These are phyloP conservation scores for Eucalyptus leucophloia DNA, from an alignment of 345 rosid species.

Conservation along the genomic window DNA sequence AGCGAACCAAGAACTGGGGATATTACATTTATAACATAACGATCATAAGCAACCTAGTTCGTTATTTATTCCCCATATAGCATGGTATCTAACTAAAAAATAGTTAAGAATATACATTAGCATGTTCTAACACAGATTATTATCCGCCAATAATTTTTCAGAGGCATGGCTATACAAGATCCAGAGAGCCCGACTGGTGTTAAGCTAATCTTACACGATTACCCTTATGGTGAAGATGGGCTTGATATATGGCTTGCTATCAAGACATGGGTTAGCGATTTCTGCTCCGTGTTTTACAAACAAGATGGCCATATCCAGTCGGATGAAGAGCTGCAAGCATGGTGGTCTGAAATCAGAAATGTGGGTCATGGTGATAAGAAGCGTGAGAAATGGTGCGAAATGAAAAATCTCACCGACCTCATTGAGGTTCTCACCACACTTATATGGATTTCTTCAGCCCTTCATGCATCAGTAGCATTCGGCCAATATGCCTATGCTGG, in stretches of 20 bases:
- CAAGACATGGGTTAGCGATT: constrained; percentile 36
- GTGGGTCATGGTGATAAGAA: constrained; percentile 42
- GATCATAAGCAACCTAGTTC: neutral
- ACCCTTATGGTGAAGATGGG: constrained; percentile 56
- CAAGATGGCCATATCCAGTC: constrained; percentile 20
- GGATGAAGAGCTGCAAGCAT: constrained; percentile 45
- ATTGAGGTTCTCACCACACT: constrained; percentile 33
- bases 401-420: constrained; percentile 18
- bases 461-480: constrained; percentile 45
- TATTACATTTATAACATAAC: neutral
- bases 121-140: neutral
- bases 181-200: constrained; percentile 20
- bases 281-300: constrained; percentile 36
- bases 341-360: constrained; percentile 52
- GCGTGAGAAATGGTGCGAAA: constrained; percentile 26
- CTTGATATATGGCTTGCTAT: constrained; percentile 49
- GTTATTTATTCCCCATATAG: neutral
- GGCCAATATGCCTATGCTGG: constrained; percentile 52
- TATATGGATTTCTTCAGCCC: constrained; percentile 50
- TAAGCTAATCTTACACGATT: constrained; percentile 34
- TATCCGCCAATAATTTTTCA: constrained; percentile 2
- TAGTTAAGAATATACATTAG: neutral
- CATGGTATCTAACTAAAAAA: neutral
- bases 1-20: neutral
- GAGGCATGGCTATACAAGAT: constrained; percentile 37